A percentile compares a stretch with the other conserved stretches of the same genome.
phyloP scores from a whole-genome alignment of 805 yeast genomes.

The Starmerella scarabaei region DNA sequence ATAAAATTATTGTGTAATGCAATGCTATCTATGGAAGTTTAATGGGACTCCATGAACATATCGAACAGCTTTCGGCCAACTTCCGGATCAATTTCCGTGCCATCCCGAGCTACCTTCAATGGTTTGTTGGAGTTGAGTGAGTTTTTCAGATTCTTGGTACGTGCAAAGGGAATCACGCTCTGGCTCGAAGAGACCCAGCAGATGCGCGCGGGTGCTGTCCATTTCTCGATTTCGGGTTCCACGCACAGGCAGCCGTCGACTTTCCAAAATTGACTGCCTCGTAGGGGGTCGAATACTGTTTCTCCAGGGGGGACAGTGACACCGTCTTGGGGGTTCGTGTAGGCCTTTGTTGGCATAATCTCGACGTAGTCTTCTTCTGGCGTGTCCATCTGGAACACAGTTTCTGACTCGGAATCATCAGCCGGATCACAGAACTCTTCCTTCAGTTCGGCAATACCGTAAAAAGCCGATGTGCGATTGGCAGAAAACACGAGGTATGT shows the following conservation, averaged over 20 bases:
- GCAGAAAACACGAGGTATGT: constrained; percentile 32
- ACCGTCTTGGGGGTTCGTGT: constrained; percentile 8
- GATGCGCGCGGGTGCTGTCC: constrained; percentile 30
- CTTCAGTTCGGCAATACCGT: constrained; percentile 32
- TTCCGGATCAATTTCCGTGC: constrained; percentile 31
- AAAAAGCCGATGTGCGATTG: constrained; percentile 31
- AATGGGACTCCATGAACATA: constrained; percentile 19
- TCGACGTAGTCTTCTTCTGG: not conserved
- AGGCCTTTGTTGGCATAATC: constrained; percentile 7
- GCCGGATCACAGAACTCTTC: constrained; percentile 20
- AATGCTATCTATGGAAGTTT: too few species aligned
- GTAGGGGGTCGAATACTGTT: constrained; percentile 27
- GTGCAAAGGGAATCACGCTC: constrained; percentile 25
- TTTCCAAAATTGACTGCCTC: constrained; percentile 32
- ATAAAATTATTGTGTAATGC: too few species aligned
- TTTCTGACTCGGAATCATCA: not conserved
- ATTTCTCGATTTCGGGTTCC: constrained; percentile 20
- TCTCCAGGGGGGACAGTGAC: constrained; percentile 25
- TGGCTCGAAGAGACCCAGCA: constrained; percentile 27
- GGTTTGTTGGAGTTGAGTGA: constrained; percentile 29
- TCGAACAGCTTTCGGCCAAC: constrained; percentile 25
- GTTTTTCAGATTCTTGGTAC: constrained; percentile 27
- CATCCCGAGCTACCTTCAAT: constrained; percentile 34
- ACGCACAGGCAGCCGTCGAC: constrained; percentile 19
- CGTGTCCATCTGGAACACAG: not conserved